Base-by-base conservation (phyloP, 1,284 basidiomycete species). In the Flammula alnicola region DNA sequence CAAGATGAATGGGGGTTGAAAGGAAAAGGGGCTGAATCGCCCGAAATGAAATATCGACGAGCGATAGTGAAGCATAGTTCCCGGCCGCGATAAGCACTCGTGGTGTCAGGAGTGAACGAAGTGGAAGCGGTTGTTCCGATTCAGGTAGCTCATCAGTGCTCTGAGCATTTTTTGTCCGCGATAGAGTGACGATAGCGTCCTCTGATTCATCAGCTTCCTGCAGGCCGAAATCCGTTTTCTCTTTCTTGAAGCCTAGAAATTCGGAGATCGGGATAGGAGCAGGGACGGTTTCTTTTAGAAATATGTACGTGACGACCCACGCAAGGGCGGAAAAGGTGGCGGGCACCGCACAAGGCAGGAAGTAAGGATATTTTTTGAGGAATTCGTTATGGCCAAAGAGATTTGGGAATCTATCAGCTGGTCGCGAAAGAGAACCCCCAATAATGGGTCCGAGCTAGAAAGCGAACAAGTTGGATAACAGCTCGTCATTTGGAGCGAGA, bases 281-380 rank as follows among this genome's bases (percentile, higher is more conserved):
- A n/a, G 54, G 57, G 16, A 77, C 64, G 0, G 75, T 70, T 70
- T 91, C 88, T 54, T 83, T 77, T 39, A 91, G 67, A 64, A 79
- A 85, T n/a, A 80, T 47, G 26, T 72, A 70, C 0, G 80, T 79
- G 8, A 83, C 65, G 12, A 83, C 29, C 72, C 80, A 84, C 7
- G 79, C 76, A 5, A 83, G 20, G 10, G 74, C 60, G 3, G 84
- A 77, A 61, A 82, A 80, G 2, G 77, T 77, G 1, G 84, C 84
- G 0, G 84, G 76, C 11, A 87, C 72, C 30, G 84, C 76, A 56
- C 87, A 91, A 8, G 88, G 81, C 38, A 91, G 72, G 66, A 91
- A 88, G 66, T 91, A 91, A 10, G 88, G 88, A 63, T 89, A 84
- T 47, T 72, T 73, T 52, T 78, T 81, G 58, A 86, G 68, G 63